Evolutionary conservation across 345 rosid species (phyloP).

Genomic region (Populus deltoides): DNA sequence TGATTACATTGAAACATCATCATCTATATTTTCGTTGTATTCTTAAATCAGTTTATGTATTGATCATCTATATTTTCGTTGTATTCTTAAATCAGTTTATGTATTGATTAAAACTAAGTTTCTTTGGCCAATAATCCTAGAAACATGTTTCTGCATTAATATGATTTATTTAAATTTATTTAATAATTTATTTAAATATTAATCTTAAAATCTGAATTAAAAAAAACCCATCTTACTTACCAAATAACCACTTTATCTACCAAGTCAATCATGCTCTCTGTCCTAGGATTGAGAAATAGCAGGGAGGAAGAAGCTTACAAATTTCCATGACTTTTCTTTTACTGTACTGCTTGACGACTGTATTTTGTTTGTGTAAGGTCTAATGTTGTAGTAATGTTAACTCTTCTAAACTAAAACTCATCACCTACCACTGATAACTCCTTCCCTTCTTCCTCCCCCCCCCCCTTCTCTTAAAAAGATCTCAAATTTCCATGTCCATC

Average conservation of each 20-base stretch:
- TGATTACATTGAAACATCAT: background rate
- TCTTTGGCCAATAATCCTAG: too few species aligned
- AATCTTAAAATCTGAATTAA: too few species aligned
- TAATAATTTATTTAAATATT: too few species aligned
- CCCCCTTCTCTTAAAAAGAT: constrained; percentile 12
- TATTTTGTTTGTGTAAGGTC: background rate
- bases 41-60: too few species aligned
- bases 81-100: too few species aligned
- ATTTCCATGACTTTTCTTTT: constrained; percentile 13
- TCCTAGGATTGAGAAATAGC: background rate
- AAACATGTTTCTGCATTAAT: too few species aligned
- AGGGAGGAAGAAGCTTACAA: constrained; percentile 1
- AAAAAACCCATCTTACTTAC: too few species aligned
- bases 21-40: background rate
- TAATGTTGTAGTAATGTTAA: background rate
- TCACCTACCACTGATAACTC: constrained; percentile 86
- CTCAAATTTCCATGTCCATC: constrained; percentile 29
- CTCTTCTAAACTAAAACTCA: constrained; percentile 43
- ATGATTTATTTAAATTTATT: too few species aligned
- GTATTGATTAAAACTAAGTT: too few species aligned
- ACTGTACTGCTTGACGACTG: background rate
- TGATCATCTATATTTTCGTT: background rate
- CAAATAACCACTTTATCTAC: too few species aligned
- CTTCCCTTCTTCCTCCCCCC: constrained; percentile 49
- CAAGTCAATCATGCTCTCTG: background rate